Percentiles rank a stretch among this genome's conserved stretches.
Evolutionary conservation across 257 asterid genomes (phyloP).

Genomic region (Oldenlandia corymbosa): DNA sequence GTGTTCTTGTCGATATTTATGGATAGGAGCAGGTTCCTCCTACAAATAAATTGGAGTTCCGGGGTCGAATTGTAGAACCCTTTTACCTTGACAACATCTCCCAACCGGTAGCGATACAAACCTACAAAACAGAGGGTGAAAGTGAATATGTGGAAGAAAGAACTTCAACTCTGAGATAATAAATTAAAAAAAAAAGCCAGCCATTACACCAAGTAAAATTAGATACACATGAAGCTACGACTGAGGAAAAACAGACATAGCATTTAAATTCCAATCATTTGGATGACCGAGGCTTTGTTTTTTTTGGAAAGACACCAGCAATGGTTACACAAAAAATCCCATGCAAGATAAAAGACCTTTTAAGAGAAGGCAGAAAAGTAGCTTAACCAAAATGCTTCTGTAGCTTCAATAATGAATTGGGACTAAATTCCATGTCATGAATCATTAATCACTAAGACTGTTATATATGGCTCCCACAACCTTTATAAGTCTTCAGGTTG

Average conservation of each 20-base stretch:
- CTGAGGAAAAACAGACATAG: not conserved
- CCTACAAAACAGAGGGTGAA: constrained; percentile 71
- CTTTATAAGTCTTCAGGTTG: not conserved
- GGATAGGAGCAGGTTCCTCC: constrained; percentile 76
- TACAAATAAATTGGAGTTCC: constrained; percentile 73
- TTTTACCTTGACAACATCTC: constrained; percentile 77
- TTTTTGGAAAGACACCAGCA: too few species aligned
- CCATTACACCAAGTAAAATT: too few species aligned
- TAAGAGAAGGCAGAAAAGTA: too few species aligned
- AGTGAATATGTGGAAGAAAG: too few species aligned
- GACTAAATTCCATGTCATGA: not conserved
- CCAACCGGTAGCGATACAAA: constrained; percentile 76
- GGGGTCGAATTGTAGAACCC: constrained; percentile 91
- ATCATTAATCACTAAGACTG: not conserved
- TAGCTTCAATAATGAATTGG: not conserved
- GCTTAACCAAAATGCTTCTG: not conserved
- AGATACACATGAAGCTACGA: not conserved
- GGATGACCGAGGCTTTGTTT: not conserved
- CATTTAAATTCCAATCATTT: not conserved
- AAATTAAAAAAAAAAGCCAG: too few species aligned
- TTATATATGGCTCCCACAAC: constrained; percentile 1
- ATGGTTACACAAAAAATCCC: not conserved
- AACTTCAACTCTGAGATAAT: too few species aligned
- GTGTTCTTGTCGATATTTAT: constrained; percentile 94
- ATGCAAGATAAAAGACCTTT: not conserved